A percentile compares a stretch with the other conserved stretches of the same genome.
phyloP scores from a whole-genome alignment of 805 yeast species.

The Starmera quercuum region DNA sequence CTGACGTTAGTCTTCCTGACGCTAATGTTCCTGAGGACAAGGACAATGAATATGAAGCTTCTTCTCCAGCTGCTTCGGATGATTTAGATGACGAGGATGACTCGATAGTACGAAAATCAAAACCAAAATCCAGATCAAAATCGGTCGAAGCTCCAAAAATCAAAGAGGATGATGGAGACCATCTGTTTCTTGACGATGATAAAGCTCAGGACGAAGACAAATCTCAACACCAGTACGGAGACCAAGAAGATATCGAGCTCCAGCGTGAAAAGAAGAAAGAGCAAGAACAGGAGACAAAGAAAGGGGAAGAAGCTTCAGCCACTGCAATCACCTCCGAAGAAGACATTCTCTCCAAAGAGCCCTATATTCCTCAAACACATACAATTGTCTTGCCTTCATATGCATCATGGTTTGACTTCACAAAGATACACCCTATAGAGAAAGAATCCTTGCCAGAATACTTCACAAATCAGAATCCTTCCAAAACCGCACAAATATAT shows the following conservation, averaged over 20 bases:
- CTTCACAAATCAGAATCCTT: constrained; percentile 62
- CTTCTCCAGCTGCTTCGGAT: not conserved
- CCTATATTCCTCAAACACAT: constrained; percentile 56
- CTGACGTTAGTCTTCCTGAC: constrained; percentile 1
- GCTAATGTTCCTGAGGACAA: constrained; percentile 1
- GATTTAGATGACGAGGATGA: constrained; percentile 3
- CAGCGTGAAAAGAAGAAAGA: constrained; percentile 1
- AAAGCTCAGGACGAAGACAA: constrained; percentile 3
- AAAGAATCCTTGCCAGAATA: constrained; percentile 82
- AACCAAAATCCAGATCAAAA: constrained; percentile 1
- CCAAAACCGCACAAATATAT: constrained; percentile 77
- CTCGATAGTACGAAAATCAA: constrained; percentile 2
- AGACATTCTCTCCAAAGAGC: constrained; percentile 12
- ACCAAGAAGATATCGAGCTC: constrained; percentile 3
- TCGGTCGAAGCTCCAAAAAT: constrained; percentile 10
- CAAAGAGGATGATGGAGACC: constrained; percentile 9
- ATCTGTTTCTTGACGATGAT: no score
- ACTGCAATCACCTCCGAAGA: no score
- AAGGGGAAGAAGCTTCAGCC: no score
- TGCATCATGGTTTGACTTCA: constrained; percentile 77
- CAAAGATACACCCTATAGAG: constrained; percentile 69
- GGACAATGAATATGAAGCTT: constrained; percentile 1
- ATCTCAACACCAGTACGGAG: constrained; percentile 5
- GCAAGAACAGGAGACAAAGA: constrained; percentile 6
- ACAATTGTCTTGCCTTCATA: constrained; percentile 83